Base-by-base conservation (phyloP, 2,329 filamentous ascomycete species). In the Calonectria multiphialidica region DNA sequence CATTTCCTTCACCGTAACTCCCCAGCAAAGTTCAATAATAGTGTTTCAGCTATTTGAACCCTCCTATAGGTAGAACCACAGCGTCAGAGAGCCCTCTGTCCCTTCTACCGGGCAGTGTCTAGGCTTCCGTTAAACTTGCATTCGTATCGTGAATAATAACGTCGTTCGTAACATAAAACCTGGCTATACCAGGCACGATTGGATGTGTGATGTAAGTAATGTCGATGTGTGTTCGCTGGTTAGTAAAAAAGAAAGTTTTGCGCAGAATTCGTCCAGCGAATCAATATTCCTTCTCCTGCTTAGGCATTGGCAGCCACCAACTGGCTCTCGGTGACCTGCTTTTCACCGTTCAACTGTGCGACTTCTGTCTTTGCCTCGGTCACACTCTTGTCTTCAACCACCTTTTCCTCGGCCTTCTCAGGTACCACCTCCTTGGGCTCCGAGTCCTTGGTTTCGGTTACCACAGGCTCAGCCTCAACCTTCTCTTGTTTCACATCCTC, bases 391-490 rank as follows among this genome's bases (percentile, higher is more conserved):
- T 47, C 44, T 7, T 47, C 44, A 5, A 23, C n/a, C n/a, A 23
- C 44, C 21, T 47, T 21, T 23, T 21, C n/a, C 44, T 47, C 44
- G 7, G 23, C 44, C 21, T 47, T 47, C 40, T 67, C 28, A 10
- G 42, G 18, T 40, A 50, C 66, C 9, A 21, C 44, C 42, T 53
- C 55, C 53, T 68, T 62, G 30, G 55, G 9, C 33, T 69, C 45
- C 13, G 23, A 10, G 1, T 21, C n/a, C n/a, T 47, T 47, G 35
- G 35, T 12, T 13, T 47, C 44, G 12, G 44, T 13, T 3, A 23
- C 44, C 21, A 47, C 44, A 3, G 21, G n/a, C 44, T 23, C 21
- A n/a, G 15, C n/a, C 18, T 47, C n/a, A 3, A 23, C n/a, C 6
- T 47, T n/a, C 1, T 7, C n/a, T 2, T 4, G 44, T n/a, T 47